Evolutionary conservation across 2,329 filamentous ascomycete genomes (phyloP), one percentile per base, ranked within the genome.

Genomic region (Onygenales sp.): DNA sequence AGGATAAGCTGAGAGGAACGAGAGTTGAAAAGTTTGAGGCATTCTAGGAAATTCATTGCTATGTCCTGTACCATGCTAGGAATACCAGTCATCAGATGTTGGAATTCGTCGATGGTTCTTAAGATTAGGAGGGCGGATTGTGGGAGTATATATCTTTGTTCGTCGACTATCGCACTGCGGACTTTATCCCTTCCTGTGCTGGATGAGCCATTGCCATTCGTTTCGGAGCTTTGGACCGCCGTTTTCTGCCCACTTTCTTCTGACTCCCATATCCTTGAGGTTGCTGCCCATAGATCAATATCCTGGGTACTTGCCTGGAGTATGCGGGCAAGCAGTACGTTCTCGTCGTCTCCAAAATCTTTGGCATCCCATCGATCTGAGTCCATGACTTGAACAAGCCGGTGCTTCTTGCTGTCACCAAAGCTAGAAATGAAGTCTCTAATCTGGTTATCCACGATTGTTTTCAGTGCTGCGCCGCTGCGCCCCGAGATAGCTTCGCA

Each of bases 1-100:
- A 98, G 83, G 59, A 98, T 96, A 54, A 98, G 80, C 67, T 98
- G 93, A n/a, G 87, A 94, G 54, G 91, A 91, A 17, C 93, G 86
- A 2, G 90, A 96, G 69, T 98, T 96, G 78, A 97, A 98, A 3
- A 95, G 78, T 59, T 93, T 88, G 11, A 97, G 78, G 64, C 94
- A 95, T 21, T 93, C 85, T 43, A 96, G 76, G 9, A 98, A 79
- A 0, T 84, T 85, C 2, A 81, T 76, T 0, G 89, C 87, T 51
- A 96, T 85, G 55, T 96, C 90, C 2, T 84, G 78, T 1, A 89
- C 87, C 82, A 96, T 91, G 56, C 86, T 92, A 1, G 93, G 92
- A 54, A 97, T 92, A 35, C 85, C 85, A 5, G 87, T 79, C 54
- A 92, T 85, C 3, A 98, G 79, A 57, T 87, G 87, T 58, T 95